phyloP scores from a whole-genome alignment of 2,329 filamentous ascomycete species.

The Clonostachys rosea region DNA sequence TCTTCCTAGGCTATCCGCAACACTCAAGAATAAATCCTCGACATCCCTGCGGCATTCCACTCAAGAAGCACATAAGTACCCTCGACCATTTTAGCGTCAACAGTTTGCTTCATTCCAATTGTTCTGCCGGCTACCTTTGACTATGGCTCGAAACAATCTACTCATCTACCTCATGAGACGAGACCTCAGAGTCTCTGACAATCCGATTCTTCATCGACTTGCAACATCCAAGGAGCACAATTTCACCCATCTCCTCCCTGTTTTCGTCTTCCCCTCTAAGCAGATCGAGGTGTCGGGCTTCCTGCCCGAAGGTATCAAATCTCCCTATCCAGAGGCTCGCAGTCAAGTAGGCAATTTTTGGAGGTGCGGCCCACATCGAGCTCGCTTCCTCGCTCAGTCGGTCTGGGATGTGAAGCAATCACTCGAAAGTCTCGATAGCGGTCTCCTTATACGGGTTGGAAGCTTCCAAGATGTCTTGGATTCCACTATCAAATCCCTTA shows the following conservation, averaged over 20 bases:
- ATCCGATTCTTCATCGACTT: constrained; percentile 63
- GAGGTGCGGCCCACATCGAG: constrained; percentile 68
- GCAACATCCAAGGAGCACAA: constrained; percentile 41
- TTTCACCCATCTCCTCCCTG: constrained; percentile 66
- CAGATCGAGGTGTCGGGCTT: constrained; percentile 76
- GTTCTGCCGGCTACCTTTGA: too few relatives aligned
- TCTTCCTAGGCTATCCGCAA: too few relatives aligned
- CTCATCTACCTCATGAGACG: constrained; percentile 69
- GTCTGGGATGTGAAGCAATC: constrained; percentile 67
- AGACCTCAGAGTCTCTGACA: constrained; percentile 70
- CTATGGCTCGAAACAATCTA: constrained; percentile 38
- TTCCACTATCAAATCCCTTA: constrained; percentile 38
- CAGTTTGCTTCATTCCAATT: too few relatives aligned
- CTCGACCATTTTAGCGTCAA: too few relatives aligned
- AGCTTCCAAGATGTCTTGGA: constrained; percentile 45
- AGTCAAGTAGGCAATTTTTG: constrained; percentile 64
- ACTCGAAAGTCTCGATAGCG: constrained; percentile 54
- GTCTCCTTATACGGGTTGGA: constrained; percentile 61
- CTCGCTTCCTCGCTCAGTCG: constrained; percentile 67
- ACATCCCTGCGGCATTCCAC: too few relatives aligned
- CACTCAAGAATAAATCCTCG: too few relatives aligned
- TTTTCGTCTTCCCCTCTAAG: constrained; percentile 64
- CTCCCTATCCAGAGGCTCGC: constrained; percentile 65
- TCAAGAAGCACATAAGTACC: too few relatives aligned
- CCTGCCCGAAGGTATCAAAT: constrained; percentile 44